A percentile compares a stretch with the other conserved stretches of the same genome.
phyloP scores from a whole-genome alignment of 129 eudicot genomes.

The Helianthus tuberosus region DNA sequence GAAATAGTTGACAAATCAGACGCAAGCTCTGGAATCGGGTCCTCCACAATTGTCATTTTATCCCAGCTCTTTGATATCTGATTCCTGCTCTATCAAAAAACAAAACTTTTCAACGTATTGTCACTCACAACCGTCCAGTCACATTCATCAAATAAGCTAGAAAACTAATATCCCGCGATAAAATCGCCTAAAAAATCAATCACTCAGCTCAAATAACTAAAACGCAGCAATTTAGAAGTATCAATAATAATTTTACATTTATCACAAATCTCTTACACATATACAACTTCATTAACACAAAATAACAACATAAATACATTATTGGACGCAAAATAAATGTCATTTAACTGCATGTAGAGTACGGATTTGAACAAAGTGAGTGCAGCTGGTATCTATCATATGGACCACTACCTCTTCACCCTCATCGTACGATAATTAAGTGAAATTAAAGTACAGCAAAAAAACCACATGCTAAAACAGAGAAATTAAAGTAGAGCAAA shows the following conservation, averaged over 20 bases:
- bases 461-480: too few species aligned
- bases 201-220: conserved; percentile 8
- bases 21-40: conserved; percentile 16
- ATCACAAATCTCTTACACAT: neutral
- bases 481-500: too few species aligned
- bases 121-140: conserved; percentile 18
- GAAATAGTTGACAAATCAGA: conserved; percentile 38
- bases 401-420: neutral
- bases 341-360: conserved; percentile 8
- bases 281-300: conserved; percentile 6
- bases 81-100: neutral
- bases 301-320: conserved; percentile 11
- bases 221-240: neutral
- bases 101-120: conserved; percentile 14
- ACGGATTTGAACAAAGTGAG: conserved; percentile 13
- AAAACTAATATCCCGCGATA: neutral
- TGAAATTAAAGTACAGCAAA: neutral
- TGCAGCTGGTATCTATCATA: conserved; percentile 14
- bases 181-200: conserved; percentile 8
- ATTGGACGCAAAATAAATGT: neutral
- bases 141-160: conserved; percentile 12
- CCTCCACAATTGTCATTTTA: conserved; percentile 41
- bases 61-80: neutral
- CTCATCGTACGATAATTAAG: neutral
- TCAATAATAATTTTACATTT: neutral